phyloP scores from a whole-genome alignment of 2,329 filamentous ascomycete genomes.

The Xylaria sp. region DNA sequence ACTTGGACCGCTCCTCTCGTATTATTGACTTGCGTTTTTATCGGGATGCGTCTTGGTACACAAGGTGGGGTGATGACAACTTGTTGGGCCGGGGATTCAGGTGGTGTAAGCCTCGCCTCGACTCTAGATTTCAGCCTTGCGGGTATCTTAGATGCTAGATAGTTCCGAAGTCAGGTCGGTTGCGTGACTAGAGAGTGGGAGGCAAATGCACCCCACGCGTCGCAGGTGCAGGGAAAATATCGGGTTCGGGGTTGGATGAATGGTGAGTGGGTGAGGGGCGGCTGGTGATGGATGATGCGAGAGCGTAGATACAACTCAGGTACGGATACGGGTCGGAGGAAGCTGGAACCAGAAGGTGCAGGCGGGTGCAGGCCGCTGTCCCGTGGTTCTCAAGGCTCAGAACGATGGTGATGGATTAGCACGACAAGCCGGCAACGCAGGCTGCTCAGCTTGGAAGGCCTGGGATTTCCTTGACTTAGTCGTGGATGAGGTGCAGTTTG shows the following conservation, averaged over 20 bases:
- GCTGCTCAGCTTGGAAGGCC: slow-evolving; percentile 2
- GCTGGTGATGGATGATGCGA: slow-evolving; percentile 21
- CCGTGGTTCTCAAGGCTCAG: slow-evolving; percentile 26
- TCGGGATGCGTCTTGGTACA: slow-evolving; percentile 20
- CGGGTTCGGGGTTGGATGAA: slow-evolving; percentile 6
- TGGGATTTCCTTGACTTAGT: slow-evolving; percentile 7
- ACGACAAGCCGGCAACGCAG: slow-evolving; percentile 1
- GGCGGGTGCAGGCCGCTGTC: slow-evolving; percentile 39
- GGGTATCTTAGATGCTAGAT: no score
- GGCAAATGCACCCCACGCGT: slow-evolving; percentile 1
- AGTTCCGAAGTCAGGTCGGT: neutral
- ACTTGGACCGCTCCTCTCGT: slow-evolving; percentile 34
- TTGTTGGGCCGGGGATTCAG: slow-evolving; percentile 13
- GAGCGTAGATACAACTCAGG: slow-evolving; percentile 23
- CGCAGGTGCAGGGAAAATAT: slow-evolving; percentile 7
- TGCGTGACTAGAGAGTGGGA: slow-evolving; percentile 1
- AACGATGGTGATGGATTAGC: slow-evolving; percentile 4
- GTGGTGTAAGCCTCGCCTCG: slow-evolving; percentile 25
- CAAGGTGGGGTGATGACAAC: slow-evolving; percentile 18
- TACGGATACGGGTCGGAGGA: slow-evolving; percentile 21
- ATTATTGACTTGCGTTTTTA: neutral
- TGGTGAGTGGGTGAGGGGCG: slow-evolving; percentile 17
- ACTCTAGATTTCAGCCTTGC: slow-evolving; percentile 32
- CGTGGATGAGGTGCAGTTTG: slow-evolving; percentile 15
- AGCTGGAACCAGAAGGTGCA: slow-evolving; percentile 30